Percentiles rank a stretch among this genome's conserved stretches.
Conservation (phyloP, 1,284 basidiomycete genomes). For the Xerocomus tenax region DNA sequence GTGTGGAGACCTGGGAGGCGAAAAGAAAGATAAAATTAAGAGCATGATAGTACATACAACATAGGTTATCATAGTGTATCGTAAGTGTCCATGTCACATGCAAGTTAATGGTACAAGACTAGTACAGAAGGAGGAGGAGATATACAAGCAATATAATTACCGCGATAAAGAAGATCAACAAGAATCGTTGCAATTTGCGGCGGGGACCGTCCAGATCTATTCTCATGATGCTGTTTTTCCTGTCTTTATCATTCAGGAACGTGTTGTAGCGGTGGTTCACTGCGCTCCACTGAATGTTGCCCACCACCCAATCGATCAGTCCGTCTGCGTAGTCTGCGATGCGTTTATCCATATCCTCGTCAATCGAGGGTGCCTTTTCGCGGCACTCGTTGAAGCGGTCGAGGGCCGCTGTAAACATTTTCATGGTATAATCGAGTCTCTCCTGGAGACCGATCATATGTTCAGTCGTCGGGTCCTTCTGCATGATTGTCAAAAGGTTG, state of each 20-base stretch:
- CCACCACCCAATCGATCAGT: constrained; percentile 22
- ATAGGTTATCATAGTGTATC: not conserved
- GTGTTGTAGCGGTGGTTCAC: constrained; percentile 25
- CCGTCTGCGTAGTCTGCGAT: constrained; percentile 25
- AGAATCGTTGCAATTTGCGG: constrained; percentile 1
- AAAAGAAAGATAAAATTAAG: constrained; percentile 35
- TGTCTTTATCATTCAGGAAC: constrained; percentile 22
- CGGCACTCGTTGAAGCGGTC: constrained; percentile 20
- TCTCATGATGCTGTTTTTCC: constrained; percentile 18
- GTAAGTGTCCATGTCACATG: not conserved
- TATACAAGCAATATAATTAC: constrained; percentile 11
- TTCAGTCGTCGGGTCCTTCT: constrained; percentile 11
- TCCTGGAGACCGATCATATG: constrained; percentile 17
- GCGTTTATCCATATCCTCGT: constrained; percentile 14
- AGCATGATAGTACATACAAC: not conserved
- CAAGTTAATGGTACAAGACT: not conserved
- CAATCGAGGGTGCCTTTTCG: constrained; percentile 17
- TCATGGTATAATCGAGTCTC: constrained; percentile 13
- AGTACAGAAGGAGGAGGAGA: constrained; percentile 3
- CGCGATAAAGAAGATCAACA: constrained; percentile 7
- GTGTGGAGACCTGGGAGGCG: constrained; percentile 52
- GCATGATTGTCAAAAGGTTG: constrained; percentile 19
- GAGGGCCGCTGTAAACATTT: constrained; percentile 16
- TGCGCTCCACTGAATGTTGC: constrained; percentile 27
- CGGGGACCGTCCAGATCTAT: constrained; percentile 9